Base-by-base conservation (phyloP, 2,329 filamentous ascomycete genomes). In the Achaetomium macrosporum region DNA sequence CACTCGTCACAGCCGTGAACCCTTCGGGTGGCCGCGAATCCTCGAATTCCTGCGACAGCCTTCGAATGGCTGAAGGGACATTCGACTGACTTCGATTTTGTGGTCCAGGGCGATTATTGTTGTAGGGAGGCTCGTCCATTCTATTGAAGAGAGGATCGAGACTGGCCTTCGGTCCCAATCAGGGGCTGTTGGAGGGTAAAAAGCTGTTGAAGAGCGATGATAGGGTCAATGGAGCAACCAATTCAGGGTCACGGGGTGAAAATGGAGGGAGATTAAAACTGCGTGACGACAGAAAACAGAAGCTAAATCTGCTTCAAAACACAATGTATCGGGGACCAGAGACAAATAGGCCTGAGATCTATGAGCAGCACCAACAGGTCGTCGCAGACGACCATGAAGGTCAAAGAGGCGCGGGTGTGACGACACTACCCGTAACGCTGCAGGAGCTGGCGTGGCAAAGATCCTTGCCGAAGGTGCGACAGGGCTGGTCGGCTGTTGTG, bases 1-100 rank as follows among this genome's bases (percentile, higher is more conserved):
- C 67, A 37, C 74, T 71, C 0, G 74, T 75, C 15, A 74, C 75
- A 13, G 75, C 71, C 55, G 73, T 70, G 60, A 79, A 76, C 11
- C 75, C 75, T 44, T 67, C 68, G 2, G 74, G 76, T 11, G 73
- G 66, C 12, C 69, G 71, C 5, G 76, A 78, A 43, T 74, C 69
- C 50, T 71, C 68, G 54, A 79, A 78, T 5, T 57, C 60, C 13
- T 55, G 50, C 5, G 59, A 59, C 11, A 60, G 51, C 39, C 53
- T 54, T 36, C 51, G 55, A 11, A 57, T 41, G 5, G 48, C 13
- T 16, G 55, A 54, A 7, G 50, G 37, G 8, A 49, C 20, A 25
- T 45, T 52, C 9, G 57, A 50, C 1, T n/a, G 16, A 30, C 25
- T 40, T 20, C 30, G 43, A 19, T 19, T 35, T 30, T 43, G 54